Evolutionary conservation across 1,139 yeast genomes (phyloP).

Genomic region (Eremothecium cymbalariae): DNA sequence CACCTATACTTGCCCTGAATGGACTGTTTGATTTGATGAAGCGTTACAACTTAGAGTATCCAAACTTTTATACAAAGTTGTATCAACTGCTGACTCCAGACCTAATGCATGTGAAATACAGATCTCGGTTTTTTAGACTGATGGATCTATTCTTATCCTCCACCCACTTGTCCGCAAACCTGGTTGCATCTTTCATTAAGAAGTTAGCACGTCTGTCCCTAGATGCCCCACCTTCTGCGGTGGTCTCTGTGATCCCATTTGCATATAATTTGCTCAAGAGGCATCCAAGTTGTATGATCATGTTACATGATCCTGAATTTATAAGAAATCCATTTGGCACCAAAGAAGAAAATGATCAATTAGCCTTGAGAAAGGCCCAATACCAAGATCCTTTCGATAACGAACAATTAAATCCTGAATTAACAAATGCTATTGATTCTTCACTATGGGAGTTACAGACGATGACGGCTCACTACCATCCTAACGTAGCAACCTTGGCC

Average conservation of each 20-base stretch:
- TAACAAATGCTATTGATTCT: constrained; percentile 71
- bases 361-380: constrained; percentile 23
- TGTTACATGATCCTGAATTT: constrained; percentile 50
- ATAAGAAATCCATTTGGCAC: constrained; percentile 25
- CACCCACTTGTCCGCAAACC: constrained; percentile 74
- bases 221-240: constrained; percentile 83
- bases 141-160: constrained; percentile 80
- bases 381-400: constrained; percentile 63
- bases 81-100: constrained; percentile 73
- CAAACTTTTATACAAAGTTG: constrained; percentile 76
- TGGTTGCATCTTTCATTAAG: constrained; percentile 87
- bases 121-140: constrained; percentile 81
- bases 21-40: constrained; percentile 84
- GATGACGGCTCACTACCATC: constrained; percentile 82
- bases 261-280: constrained; percentile 79
- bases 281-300: constrained; percentile 88
- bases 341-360: constrained; percentile 26
- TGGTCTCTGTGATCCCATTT: constrained; percentile 82
- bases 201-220: constrained; percentile 66
- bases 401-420: constrained; percentile 61
- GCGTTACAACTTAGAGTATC: constrained; percentile 79
- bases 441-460: constrained; percentile 90
- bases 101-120: constrained; percentile 65
- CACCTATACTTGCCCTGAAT: constrained; percentile 76
- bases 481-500: constrained; percentile 89